These are phyloP conservation scores for Orbilia brochopaga DNA, from an alignment of 2,329 filamentous ascomycete species.

Conservation along the genomic window DNA sequence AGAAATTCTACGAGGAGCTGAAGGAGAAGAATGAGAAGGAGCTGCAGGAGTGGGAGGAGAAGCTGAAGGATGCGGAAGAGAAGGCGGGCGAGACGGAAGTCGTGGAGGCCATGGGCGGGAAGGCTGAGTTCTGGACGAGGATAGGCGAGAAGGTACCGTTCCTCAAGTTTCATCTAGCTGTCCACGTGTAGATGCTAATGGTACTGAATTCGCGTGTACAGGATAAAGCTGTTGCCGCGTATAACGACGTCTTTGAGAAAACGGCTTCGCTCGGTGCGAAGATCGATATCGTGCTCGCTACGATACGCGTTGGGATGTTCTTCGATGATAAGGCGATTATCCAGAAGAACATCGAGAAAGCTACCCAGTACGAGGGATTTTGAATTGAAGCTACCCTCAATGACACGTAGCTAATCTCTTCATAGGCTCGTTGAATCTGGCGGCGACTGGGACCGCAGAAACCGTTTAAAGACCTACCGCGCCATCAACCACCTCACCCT, in stretches of 20 bases:
- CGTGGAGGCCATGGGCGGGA: constrained; percentile 87
- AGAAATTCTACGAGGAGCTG: constrained; percentile 78
- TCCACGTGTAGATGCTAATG: neutral
- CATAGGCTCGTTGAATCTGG: constrained; percentile 83
- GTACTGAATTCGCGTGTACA: constrained; percentile 58
- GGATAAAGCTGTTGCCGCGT: constrained; percentile 92
- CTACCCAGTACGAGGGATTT: constrained; percentile 62
- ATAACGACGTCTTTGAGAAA: constrained; percentile 94
- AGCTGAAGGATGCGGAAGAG: constrained; percentile 92
- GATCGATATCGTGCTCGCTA: constrained; percentile 94
- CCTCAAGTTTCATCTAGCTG: constrained; percentile 52
- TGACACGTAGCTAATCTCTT: neutral
- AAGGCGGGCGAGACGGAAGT: constrained; percentile 96
- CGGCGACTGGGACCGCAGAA: constrained; percentile 97
- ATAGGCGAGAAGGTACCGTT: constrained; percentile 86
- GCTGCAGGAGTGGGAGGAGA: constrained; percentile 77
- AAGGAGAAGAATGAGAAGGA: constrained; percentile 79
- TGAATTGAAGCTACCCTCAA: neutral
- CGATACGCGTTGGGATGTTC: constrained; percentile 94
- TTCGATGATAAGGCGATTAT: constrained; percentile 91
- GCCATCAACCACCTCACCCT: constrained; percentile 90
- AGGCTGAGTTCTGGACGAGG: constrained; percentile 93
- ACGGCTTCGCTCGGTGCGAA: constrained; percentile 96
- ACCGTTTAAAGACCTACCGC: constrained; percentile 98
- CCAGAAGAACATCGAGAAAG: constrained; percentile 91